Base-by-base conservation (phyloP, 768 basidiomycete species). In the Leccinellum luteum region DNA sequence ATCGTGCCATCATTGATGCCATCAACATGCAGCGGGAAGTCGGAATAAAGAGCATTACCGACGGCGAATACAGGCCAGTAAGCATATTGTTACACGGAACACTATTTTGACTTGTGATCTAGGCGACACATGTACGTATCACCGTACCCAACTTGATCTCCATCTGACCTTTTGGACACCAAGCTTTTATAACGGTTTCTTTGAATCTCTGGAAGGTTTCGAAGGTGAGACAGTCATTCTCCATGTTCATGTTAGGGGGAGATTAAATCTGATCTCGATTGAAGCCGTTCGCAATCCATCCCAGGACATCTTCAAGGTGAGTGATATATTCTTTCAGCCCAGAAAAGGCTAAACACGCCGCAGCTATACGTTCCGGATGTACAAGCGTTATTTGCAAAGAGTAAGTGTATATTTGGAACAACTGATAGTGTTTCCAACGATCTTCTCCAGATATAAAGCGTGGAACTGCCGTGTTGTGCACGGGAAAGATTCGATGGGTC, bases 21-120 rank as follows among this genome's bases (percentile, higher is more conserved):
- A 61, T 80, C 38, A 34, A 70, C 59, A 55, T 78, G 61, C 77
- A 78, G 60, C 68, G 74, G 1, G 70, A 77, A 49, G 71, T 67
- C 3, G 79, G 79, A 14, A 75, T 80, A 48, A 77, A 74, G 64
- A 54, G 69, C 25, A 66, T 79, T 41, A 78, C 79, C 1, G 77
- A 78, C 58, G 79, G 79, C 17, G 78, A 80, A 66, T 70, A 69
- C 50, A 64, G 62, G 68, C 61, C 17, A 3, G 74, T 73, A 62
- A 66, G 60, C 51, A 62, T 67, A 55, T 64, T 21, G 13, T 4
- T 41, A 12, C 4, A 13, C 21, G 2, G n/a, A 25, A 35, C 45
- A 47, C 23, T n/a, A 47, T 47, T 23, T 15, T 47, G 14, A 47
- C 7, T 14, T 47, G 19, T 47, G 21, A 23, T 47, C 8, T 25